phyloP scores from a whole-genome alignment of 352 stramenopile genomes.

The Sclerospora graminicola region DNA sequence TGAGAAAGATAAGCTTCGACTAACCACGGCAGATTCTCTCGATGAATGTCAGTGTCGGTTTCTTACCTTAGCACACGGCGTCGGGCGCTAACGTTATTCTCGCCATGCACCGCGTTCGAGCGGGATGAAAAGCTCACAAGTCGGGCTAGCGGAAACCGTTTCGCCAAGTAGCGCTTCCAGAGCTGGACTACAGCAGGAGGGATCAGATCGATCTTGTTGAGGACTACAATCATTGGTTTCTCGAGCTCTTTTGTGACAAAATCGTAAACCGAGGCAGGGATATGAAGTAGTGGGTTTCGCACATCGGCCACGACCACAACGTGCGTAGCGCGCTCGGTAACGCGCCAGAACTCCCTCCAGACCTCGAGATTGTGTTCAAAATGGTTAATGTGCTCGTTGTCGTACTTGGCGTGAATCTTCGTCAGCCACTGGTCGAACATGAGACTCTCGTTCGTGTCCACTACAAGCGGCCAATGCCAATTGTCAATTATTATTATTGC shows the following conservation, averaged over 20 bases:
- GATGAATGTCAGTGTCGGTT: neutral
- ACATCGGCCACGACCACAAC: slow-evolving; percentile 74
- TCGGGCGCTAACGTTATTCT: slow-evolving; percentile 54
- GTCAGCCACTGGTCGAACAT: slow-evolving; percentile 84
- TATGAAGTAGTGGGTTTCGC: slow-evolving; percentile 73
- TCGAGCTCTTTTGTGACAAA: slow-evolving; percentile 60
- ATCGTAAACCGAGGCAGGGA: slow-evolving; percentile 72
- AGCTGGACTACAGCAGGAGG: slow-evolving; percentile 42
- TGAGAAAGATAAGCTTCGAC: neutral
- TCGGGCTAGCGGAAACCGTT: slow-evolving; percentile 53
- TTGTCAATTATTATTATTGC: slow-evolving; percentile 1
- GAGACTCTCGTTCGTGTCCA: slow-evolving; percentile 71
- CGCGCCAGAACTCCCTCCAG: slow-evolving; percentile 81
- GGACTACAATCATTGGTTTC: slow-evolving; percentile 72
- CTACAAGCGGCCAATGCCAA: slow-evolving; percentile 10
- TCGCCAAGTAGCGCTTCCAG: slow-evolving; percentile 55
- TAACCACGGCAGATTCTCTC: neutral
- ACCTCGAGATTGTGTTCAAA: slow-evolving; percentile 84
- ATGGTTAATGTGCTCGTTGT: slow-evolving; percentile 72
- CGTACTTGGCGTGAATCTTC: slow-evolving; percentile 80
- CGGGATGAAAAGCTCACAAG: slow-evolving; percentile 73
- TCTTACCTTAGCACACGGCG: slow-evolving; percentile 55
- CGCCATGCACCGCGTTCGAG: slow-evolving; percentile 53
- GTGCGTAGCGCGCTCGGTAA: slow-evolving; percentile 72
- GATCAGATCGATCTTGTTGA: slow-evolving; percentile 83